phyloP scores from a whole-genome alignment of 495 filamentous ascomycete genomes.

The Neurospora intermedia region DNA sequence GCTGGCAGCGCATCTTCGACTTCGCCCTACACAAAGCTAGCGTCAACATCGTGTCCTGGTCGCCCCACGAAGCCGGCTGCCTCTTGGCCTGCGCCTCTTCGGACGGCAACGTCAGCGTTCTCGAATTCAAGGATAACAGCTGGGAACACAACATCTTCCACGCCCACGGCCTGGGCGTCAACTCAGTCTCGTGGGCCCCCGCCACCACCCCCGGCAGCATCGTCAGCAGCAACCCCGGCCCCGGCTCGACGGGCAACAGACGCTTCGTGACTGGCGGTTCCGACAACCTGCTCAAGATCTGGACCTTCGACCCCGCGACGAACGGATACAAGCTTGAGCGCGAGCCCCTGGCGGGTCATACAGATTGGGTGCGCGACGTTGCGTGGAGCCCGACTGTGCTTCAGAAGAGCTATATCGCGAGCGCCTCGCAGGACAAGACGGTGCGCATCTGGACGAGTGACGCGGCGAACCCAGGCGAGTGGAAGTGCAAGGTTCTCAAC shows the following conservation, averaged over 20 bases:
- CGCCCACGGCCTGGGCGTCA: conserved; percentile 86
- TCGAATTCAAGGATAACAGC: conserved; percentile 95
- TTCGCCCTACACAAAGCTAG: conserved; percentile 85
- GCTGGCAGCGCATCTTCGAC: conserved; percentile 78
- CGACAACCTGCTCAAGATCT: conserved; percentile 87
- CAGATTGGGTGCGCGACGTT: conserved; percentile 96
- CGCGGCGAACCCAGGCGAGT: conserved; percentile 48
- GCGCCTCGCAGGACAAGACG: conserved; percentile 89
- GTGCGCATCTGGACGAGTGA: conserved; percentile 92
- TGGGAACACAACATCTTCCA: conserved; percentile 75
- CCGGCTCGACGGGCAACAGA: conserved; percentile 47
- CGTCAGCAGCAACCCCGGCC: conserved; percentile 55
- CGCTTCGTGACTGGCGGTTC: conserved; percentile 89
- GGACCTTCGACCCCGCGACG: conserved; percentile 46
- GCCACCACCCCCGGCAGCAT: conserved; percentile 68
- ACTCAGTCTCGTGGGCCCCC: conserved; percentile 92
- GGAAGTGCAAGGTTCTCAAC: conserved; percentile 70
- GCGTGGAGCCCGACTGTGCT: conserved; percentile 92
- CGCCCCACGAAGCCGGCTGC: conserved; percentile 92
- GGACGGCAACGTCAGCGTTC: conserved; percentile 83
- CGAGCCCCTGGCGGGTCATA: conserved; percentile 60
- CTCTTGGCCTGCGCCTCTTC: conserved; percentile 88
- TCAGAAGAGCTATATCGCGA: conserved; percentile 90
- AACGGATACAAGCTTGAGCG: conserved; percentile 43
- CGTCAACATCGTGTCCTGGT: conserved; percentile 93